Base-by-base conservation (phyloP, 768 basidiomycete genomes). In the Fistulinella prunicolor region DNA sequence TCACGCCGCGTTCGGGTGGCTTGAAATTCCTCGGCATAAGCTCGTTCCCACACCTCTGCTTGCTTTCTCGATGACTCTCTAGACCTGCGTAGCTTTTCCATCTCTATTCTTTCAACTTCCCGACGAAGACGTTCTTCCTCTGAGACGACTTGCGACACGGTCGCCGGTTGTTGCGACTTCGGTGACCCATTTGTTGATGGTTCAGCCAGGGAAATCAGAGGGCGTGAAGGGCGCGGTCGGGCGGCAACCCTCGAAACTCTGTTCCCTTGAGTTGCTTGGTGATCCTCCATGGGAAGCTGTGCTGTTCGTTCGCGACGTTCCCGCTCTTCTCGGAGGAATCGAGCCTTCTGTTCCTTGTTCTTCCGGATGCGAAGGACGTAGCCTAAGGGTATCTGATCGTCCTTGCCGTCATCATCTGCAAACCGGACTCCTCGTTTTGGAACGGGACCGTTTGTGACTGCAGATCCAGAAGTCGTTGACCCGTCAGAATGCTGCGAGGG, bases 321-420 rank as follows among this genome's bases (percentile, higher is more conserved):
- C 53, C 78, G 77, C 56, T 86, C 79, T 63, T 75, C 75, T 38
- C 73, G 76, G 57, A 88, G 70, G 56, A 87, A 85, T 37, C 67
- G 76, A 37, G 81, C 82, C 70, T 85, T 85, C 66, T 86, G 81
- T 64, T 84, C 85, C 37, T 82, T 81, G 57, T 80, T 80, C 72
- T 83, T 83, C 70, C 82, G 83, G 64, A 78, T 77, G 44, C 83
- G 82, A 59, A 86, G 69, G n/a, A 82, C 77, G 59, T 89, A 79
- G 16, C 78, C 80, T 34, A 88, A 69, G 3, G 88, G 88, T 53
- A 86, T 72, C 43, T 73, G 72, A 62, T 89, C 86, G 35, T 86
- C 85, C 50, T 79, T 81, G 50, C 62, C 64, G 58, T 79, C 78
- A 56, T 80, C 78, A 54, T 83, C 82, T 24, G 75, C 80, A 51